These are phyloP conservation scores for Quaeritorhiza haematococci DNA, from an alignment of 371 early-diverging fungal genomes.

Conservation along the genomic window DNA sequence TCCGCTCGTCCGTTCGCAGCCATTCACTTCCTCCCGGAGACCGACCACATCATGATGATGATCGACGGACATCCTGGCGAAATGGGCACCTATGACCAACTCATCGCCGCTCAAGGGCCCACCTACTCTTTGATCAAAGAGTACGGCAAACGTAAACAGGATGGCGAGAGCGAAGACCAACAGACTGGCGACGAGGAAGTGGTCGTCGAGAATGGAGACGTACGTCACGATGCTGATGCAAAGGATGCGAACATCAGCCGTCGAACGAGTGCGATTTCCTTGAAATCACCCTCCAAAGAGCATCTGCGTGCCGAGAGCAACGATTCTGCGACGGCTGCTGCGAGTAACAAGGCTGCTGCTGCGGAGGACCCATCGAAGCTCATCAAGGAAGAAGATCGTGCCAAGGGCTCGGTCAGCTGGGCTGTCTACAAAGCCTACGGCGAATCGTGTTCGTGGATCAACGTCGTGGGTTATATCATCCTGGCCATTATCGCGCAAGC, in stretches of 20 bases:
- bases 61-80: slow-evolving; percentile 72
- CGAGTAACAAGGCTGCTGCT: slow-evolving; percentile 4
- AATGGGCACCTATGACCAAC: slow-evolving; percentile 59
- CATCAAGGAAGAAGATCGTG: slow-evolving; percentile 70
- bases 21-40: slow-evolving; percentile 68
- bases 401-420: slow-evolving; percentile 72
- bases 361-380: slow-evolving; percentile 24
- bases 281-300: not conserved
- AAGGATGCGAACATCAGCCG: not conserved
- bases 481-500: slow-evolving; percentile 56
- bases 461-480: slow-evolving; percentile 49
- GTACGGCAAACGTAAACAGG: slow-evolving; percentile 35
- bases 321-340: not conserved
- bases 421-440: slow-evolving; percentile 72
- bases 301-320: not conserved
- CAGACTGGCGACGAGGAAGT: slow-evolving; percentile 17
- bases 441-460: slow-evolving; percentile 60
- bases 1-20: no score
- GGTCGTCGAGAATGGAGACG: slow-evolving; percentile 19
- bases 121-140: slow-evolving; percentile 42
- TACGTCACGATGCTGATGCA: not conserved
- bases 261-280: not conserved
- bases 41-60: slow-evolving; percentile 68
- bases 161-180: slow-evolving; percentile 27
- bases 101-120: slow-evolving; percentile 59